Evolutionary conservation across 768 basidiomycete genomes (phyloP), one percentile per base, ranked within the genome.

Genomic region (Pulveroboletus sp.): DNA sequence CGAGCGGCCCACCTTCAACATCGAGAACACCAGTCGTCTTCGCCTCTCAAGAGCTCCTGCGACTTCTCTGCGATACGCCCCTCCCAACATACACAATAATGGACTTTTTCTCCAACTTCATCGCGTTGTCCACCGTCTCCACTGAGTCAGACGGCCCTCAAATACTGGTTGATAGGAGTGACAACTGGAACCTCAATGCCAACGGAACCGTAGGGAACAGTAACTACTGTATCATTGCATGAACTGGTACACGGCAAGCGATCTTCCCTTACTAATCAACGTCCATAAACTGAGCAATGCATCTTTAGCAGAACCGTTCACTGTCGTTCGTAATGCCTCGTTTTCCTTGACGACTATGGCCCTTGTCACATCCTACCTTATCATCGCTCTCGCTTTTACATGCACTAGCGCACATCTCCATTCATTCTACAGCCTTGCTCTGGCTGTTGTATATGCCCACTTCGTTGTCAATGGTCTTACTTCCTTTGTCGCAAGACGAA

Each of bases 111-210:
- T 21, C 21, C 21, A 37, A 26, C 43, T 13, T 32, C 28, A 32
- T 55, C 26, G 24, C 28, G 18, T 10, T 43, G n/a, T 31, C 50
- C 27, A 11, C 39, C 3, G 30, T n/a, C 31, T 33, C 54, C 9
- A 18, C 24, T 18, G 46, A 39, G 27, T 54, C 57, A 60, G 87
- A 89, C 55, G 21, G 6, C 18, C 18, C 31, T 3, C 18, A 43
- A 18, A 18, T 43, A 32, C 42, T 30, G 31, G 42, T 21, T 15
- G 17, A 43, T 3, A 11, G 17, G 14, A 6, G 18, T 8, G 4
- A 21, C 21, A 5, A 28, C 13, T 35, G 13, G 14, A 3, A 0
- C 14, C 4, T 21, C 21, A 21, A 4, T 21, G 4, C 2, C 21
- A 21, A 2, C 21, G 21, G 21, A 21, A 4, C 2, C 4, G 21